Base-by-base conservation (phyloP, 257 asterid species). In the Scutellaria minor region DNA sequence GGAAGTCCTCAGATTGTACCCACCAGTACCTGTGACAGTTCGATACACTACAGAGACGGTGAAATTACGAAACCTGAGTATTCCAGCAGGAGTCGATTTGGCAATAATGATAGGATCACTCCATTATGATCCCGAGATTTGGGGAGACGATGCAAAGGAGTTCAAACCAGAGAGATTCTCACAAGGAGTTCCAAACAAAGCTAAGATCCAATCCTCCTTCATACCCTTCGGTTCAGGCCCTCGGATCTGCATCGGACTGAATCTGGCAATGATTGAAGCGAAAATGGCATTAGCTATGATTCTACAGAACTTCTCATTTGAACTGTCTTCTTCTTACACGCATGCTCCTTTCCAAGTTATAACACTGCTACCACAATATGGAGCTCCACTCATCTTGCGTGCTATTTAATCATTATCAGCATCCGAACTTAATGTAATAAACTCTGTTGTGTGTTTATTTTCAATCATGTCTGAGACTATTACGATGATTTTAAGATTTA, bases 221-320 rank as follows among this genome's bases (percentile, higher is more conserved):
- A n/a, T 77, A 11, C 87, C 84, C 3, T 83, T 80, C 42, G 54
- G 81, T 7, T 50, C 60, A n/a, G 86, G 83, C 11, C 86, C 86
- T 31, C 68, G 82, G 37, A 31, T 4, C 37, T 31, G 37, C 37
- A 31, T 31, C 5, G 37, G 37, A 31, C 37, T 2, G 5, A 4
- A 57, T 74, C 62, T 56, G 0, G 74, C 77, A 0, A 74, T 79
- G 74, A 24, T 64, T 11, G 77, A 79, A 10, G 77, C 75, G 5
- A 79, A 79, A 70, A 22, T 79, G 67, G 77, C 71, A 9, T 1
- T 75, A 47, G 31, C 78, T 6, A 70, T 75, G 78, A 75, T 70
- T 0, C 55, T 79, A 22, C 66, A 64, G 40, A 22, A 12, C 7
- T 75, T 82, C 67, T 52, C 72, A 2, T 78, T 82, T 20, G 80